Evolutionary conservation across 805 yeast genomes (phyloP), one percentile per base, ranked within the genome.

Genomic region (Candida golubevii): DNA sequence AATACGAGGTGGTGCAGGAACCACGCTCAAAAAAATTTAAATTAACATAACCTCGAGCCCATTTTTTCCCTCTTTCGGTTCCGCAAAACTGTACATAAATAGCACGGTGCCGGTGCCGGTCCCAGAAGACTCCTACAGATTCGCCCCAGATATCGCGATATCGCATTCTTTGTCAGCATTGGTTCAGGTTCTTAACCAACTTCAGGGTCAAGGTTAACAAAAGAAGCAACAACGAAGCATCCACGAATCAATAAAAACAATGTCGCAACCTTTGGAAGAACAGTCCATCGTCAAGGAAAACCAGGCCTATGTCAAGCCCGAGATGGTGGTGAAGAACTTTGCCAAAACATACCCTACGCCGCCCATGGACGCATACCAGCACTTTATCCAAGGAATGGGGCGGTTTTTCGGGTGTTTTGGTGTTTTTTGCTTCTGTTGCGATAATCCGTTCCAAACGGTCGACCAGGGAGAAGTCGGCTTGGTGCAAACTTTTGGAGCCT

Each of bases 391-490:
- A 33, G 23, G 53, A 0, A 42, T 67, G 45, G 88, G 88, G 32
- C 43, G 41, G 9, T 46, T 66, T 32, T 69, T 77, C 53, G 88
- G 88, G 32, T 54, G 61, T 5, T 61, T 74, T 42, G 86, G 86
- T 41, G 60, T 74, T 26, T 66, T 77, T 53, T 82, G 88, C 51
- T 81, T 76, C 54, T 56, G 71, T 41, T 79, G 84, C 56, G 61
- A 74, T 8, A 81, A 80, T 57, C 87, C 87, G 8, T 83, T 77
- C 65, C 67, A 72, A 54, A 66, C 71, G 31, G 85, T 83, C 26
- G 59, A 72, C 26, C 86, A 83, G 63, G 89, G 89, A 57, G 67
- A 76, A 46, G 88, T 83, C 44, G 89, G 88, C 11, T 69, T 83
- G 45, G 69, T 83, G 41, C 82, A 84, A 42, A 72, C 75, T 33